Conservation (phyloP, 2,329 filamentous ascomycete genomes). For the Grosmannia penicillata region DNA sequence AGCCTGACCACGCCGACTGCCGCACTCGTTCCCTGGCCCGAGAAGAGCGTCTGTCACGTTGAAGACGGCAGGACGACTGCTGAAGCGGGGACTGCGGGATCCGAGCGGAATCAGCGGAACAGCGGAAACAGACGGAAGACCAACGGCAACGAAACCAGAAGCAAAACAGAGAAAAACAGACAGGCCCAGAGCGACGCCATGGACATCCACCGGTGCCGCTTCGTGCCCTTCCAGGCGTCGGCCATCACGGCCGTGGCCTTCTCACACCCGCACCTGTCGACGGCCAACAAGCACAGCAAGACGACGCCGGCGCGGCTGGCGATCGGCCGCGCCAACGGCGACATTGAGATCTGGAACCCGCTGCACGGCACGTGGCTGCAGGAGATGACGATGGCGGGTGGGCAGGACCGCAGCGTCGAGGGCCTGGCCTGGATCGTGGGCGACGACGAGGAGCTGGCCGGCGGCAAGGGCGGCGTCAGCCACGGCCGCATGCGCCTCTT, state of each 20-base stretch:
- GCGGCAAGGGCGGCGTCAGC: slow-evolving; percentile 31
- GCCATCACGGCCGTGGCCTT: slow-evolving; percentile 93
- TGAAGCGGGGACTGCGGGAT: too few relatives aligned
- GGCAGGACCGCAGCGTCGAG: slow-evolving; percentile 76
- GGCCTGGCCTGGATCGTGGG: slow-evolving; percentile 86
- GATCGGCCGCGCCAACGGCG: slow-evolving; percentile 82
- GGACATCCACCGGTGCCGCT: slow-evolving; percentile 95
- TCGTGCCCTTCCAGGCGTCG: slow-evolving; percentile 81
- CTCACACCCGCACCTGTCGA: slow-evolving; percentile 50
- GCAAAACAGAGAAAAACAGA: not conserved
- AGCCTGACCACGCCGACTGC: too few relatives aligned
- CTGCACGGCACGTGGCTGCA: slow-evolving; percentile 72
- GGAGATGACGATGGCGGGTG: slow-evolving; percentile 72
- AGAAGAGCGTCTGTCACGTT: too few relatives aligned
- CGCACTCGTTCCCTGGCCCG: too few relatives aligned
- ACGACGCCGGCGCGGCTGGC: slow-evolving; percentile 60
- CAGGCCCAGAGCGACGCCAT: slow-evolving; percentile 28
- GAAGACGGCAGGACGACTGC: too few relatives aligned
- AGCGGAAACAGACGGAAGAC: not conserved
- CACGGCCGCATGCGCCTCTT: slow-evolving; percentile 73
- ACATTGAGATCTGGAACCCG: slow-evolving; percentile 97
- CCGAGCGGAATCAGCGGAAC: too few relatives aligned
- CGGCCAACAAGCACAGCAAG: slow-evolving; percentile 29
- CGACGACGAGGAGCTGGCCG: slow-evolving; percentile 53
- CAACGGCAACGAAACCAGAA: not conserved